Base-by-base conservation (phyloP, 352 stramenopile species). In the Phytophthora pinifolia region DNA sequence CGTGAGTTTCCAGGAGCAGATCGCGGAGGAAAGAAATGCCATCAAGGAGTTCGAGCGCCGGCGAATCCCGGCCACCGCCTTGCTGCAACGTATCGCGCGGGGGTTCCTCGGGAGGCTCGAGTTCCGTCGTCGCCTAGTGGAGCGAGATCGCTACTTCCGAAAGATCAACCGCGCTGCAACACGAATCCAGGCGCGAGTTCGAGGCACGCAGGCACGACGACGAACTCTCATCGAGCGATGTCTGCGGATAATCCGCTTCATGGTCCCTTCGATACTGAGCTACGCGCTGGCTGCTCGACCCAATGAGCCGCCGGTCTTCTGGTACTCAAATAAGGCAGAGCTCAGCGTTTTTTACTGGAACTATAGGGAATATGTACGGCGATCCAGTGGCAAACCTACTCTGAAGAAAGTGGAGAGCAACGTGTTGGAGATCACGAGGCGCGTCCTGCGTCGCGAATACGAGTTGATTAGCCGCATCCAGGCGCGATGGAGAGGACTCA, bases 391-490 rank as follows among this genome's bases (percentile, higher is more conserved):
- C 6, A 74, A 68, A 42, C 79, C 80, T 4, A 54, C 83, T 17
- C 64, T 91, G 14, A 76, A 85, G 22, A 83, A 88, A 35, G 83
- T 91, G 18, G 83, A 93, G 62, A 72, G 59, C 6, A 93, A 90
- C 45, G 67, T 93, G 10, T 6, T 86, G 12, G 83, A 93, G 65
- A 82, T 93, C 49, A 69, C 77, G 25, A 50, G 61, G 6, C 72
- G 79, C n/a, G 79, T 93, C 46, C 59, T 91, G 10, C 44, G 59
- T 30, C 80, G 81, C 4, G 80, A 93, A 54, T 67, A 84, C 31
- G 65, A 46, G 17, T 66, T 93, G 13, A 81, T 86, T 41, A 85
- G 70, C n/a, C 76, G 83, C 22, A 89, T 93, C 29, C 83, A 93
- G 60, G 45, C 79, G 30, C 54, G 43, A 6, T 92, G 82, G 77